Percentiles rank a stretch among this genome's conserved stretches.
phyloP scores from a whole-genome alignment of 176 grass and related monocot genomes.

The Avena eriantha region DNA sequence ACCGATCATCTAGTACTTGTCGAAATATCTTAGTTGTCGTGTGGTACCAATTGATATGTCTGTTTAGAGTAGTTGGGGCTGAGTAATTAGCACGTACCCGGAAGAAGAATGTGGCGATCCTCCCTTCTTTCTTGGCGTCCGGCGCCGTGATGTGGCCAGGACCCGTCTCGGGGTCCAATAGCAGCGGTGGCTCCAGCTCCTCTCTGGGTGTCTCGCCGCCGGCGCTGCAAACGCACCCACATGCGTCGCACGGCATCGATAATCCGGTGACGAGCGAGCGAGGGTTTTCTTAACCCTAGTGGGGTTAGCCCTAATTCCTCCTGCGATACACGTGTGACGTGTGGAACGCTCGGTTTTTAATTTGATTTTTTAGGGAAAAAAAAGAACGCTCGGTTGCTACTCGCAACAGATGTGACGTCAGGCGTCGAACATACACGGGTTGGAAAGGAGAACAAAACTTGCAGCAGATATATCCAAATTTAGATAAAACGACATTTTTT shows the following conservation, averaged over 20 bases:
- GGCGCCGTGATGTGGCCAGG: neutral
- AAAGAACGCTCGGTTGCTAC: no score
- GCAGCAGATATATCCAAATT: no score
- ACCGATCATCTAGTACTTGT: neutral
- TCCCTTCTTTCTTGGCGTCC: neutral
- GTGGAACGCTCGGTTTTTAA: neutral
- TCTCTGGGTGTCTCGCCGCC: neutral
- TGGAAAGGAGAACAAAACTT: no score
- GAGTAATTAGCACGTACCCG: neutral
- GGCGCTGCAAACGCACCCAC: neutral
- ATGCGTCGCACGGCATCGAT: constrained; percentile 5
- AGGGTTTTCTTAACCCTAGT: neutral
- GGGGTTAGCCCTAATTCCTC: neutral
- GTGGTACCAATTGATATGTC: neutral
- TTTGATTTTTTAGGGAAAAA: no score
- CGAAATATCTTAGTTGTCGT: neutral
- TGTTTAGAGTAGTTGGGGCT: neutral
- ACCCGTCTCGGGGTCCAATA: neutral
- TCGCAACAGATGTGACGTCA: no score
- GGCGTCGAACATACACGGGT: no score
- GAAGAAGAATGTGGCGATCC: neutral
- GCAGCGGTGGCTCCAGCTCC: neutral
- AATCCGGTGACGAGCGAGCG: neutral
- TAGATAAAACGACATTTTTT: no score
- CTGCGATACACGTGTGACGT: neutral